Conservation (phyloP, 1,284 basidiomycete species). For the Pyrrhoderma noxium region DNA sequence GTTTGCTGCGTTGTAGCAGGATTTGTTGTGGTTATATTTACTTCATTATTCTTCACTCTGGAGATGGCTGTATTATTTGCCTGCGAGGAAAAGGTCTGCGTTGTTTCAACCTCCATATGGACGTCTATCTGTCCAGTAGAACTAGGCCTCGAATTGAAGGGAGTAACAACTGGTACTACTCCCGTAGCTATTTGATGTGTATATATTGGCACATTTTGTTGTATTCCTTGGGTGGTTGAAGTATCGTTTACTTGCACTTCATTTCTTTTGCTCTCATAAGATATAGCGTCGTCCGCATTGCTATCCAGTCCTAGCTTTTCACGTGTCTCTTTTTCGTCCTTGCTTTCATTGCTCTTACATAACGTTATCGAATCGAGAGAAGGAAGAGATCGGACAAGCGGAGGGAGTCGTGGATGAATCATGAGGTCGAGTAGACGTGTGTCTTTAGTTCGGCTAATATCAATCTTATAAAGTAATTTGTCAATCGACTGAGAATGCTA, state of each 20-base stretch:
- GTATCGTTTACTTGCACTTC: background rate
- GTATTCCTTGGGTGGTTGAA: background rate
- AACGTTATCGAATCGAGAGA: slow-evolving; percentile 53
- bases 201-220: background rate
- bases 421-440: slow-evolving; percentile 48
- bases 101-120: background rate
- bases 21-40: no score
- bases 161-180: background rate
- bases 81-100: background rate
- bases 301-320: slow-evolving; percentile 32
- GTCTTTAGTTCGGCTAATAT: background rate
- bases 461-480: no score
- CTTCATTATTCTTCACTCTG: no score
- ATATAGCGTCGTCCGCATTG: background rate
- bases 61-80: no score
- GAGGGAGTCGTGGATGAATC: slow-evolving; percentile 70
- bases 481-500: no score
- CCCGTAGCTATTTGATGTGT: background rate
- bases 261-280: no score
- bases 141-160: background rate
- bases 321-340: slow-evolving; percentile 48
- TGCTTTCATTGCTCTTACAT: slow-evolving; percentile 51
- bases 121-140: no score
- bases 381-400: slow-evolving; percentile 63
- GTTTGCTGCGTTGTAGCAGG: no score